phyloP scores from a whole-genome alignment of 805 yeast species.

The Debaryomyces hansenii region DNA sequence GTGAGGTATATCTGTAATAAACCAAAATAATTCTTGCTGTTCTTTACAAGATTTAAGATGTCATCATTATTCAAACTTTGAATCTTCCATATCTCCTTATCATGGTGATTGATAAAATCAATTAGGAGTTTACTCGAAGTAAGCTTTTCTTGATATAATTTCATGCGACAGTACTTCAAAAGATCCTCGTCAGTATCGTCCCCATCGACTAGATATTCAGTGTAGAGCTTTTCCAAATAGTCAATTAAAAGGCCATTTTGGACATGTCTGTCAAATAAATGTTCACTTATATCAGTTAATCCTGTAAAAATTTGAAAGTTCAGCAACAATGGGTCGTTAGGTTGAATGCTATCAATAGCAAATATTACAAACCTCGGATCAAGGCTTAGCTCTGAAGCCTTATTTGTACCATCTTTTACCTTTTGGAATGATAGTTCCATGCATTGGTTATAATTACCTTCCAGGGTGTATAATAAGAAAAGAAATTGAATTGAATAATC shows the following conservation, averaged over 20 bases:
- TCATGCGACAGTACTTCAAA: not conserved
- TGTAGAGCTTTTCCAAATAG: not conserved
- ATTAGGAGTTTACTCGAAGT: constrained; percentile 9
- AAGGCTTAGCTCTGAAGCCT: too few species aligned
- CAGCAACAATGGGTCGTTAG: too few species aligned
- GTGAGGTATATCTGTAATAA: constrained; percentile 6
- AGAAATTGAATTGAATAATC: constrained; percentile 6
- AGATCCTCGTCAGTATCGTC: not conserved
- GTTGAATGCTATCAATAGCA: too few species aligned
- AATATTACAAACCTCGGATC: too few species aligned
- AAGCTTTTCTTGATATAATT: constrained; percentile 1
- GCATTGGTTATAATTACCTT: not conserved
- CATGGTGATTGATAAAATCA: constrained; percentile 10
- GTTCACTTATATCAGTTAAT: too few species aligned
- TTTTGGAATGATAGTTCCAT: not conserved
- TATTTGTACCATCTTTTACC: not conserved
- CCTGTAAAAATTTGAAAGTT: too few species aligned
- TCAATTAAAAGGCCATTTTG: not conserved
- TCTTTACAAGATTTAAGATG: constrained; percentile 1
- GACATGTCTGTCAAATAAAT: too few species aligned
- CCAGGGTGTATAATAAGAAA: constrained; percentile 1
- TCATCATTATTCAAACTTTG: constrained; percentile 3
- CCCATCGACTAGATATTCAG: not conserved
- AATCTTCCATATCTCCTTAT: constrained; percentile 13
- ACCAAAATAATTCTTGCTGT: constrained; percentile 1